Evolutionary conservation across 495 filamentous ascomycete genomes (phyloP).

Genomic region (Staphylotrichum tortipilum): DNA sequence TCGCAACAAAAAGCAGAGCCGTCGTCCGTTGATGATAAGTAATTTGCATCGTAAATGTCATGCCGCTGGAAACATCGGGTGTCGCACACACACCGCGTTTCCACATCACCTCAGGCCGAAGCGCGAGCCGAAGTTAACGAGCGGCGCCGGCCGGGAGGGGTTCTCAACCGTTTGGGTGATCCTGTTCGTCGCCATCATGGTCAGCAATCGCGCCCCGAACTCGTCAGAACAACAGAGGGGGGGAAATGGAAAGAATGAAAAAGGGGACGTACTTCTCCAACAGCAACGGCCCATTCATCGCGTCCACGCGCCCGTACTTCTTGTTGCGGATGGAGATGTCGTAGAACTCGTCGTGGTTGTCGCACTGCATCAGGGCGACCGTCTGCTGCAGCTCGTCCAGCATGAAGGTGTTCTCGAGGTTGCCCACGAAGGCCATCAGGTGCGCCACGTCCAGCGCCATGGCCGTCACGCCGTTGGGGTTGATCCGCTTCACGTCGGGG

Average conservation of each 20-base stretch:
- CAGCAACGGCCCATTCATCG: constrained; percentile 72
- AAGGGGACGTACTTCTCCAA: constrained; percentile 64
- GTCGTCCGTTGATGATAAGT: too few relatives aligned
- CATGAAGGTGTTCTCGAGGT: constrained; percentile 66
- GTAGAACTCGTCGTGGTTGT: constrained; percentile 90
- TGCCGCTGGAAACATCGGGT: too few relatives aligned
- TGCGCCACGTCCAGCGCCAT: constrained; percentile 76
- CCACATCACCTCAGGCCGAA: constrained; percentile 60
- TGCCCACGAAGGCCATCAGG: constrained; percentile 75
- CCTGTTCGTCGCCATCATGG: constrained; percentile 26
- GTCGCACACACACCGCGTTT: too few relatives aligned
- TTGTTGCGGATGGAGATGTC: constrained; percentile 77
- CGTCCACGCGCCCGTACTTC: constrained; percentile 90
- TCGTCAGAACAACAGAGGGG: too few relatives aligned
- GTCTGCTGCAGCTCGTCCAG: constrained; percentile 92
- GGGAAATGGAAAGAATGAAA: background rate
- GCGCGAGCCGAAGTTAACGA: constrained; percentile 57
- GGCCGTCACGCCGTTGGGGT: constrained; percentile 71
- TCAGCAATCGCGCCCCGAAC: background rate
- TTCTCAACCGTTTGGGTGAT: constrained; percentile 56
- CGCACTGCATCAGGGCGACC: constrained; percentile 70
- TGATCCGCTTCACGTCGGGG: constrained; percentile 71
- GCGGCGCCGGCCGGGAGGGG: constrained; percentile 49
- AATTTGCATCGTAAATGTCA: too few relatives aligned
- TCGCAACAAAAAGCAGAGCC: too few relatives aligned